These are phyloP conservation scores for Crucihimalaya himalaica DNA, from an alignment of 345 rosid genomes.

Conservation along the genomic window DNA sequence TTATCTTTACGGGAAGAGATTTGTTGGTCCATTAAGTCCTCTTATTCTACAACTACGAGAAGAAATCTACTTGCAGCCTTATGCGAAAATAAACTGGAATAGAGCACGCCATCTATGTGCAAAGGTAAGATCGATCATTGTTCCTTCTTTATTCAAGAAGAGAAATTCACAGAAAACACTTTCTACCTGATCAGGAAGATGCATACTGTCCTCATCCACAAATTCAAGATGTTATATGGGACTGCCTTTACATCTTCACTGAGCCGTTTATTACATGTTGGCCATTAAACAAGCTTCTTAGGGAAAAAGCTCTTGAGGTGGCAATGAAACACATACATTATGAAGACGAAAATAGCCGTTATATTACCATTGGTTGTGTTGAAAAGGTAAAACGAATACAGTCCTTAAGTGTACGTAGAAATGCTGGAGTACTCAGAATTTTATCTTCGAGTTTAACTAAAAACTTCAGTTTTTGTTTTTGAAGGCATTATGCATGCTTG, in stretches of 20 bases:
- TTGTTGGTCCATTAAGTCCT: slow-evolving; percentile 60
- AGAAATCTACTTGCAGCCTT: slow-evolving; percentile 56
- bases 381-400: slow-evolving; percentile 49
- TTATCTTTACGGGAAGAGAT: slow-evolving; percentile 62
- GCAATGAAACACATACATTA: slow-evolving; percentile 67
- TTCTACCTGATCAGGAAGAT: slow-evolving; percentile 55
- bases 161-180: slow-evolving; percentile 3
- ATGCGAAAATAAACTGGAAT: slow-evolving; percentile 57
- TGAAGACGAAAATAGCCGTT: slow-evolving; percentile 69
- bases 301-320: slow-evolving; percentile 54
- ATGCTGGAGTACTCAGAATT: background rate
- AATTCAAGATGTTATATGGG: slow-evolving; percentile 64
- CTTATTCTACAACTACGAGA: slow-evolving; percentile 51
- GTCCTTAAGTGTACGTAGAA: background rate
- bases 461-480: background rate
- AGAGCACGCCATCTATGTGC: slow-evolving; percentile 53
- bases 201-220: slow-evolving; percentile 59
- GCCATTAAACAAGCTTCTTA: slow-evolving; percentile 57
- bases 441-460: slow-evolving; percentile 15
- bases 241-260: slow-evolving; percentile 47
- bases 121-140: slow-evolving; percentile 35
- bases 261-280: slow-evolving; percentile 58
- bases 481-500: slow-evolving; percentile 56
- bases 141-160: slow-evolving; percentile 8
- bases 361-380: slow-evolving; percentile 63